These are phyloP conservation scores for Waitea zeae DNA, from an alignment of 1,284 basidiomycete species.

Conservation along the genomic window DNA sequence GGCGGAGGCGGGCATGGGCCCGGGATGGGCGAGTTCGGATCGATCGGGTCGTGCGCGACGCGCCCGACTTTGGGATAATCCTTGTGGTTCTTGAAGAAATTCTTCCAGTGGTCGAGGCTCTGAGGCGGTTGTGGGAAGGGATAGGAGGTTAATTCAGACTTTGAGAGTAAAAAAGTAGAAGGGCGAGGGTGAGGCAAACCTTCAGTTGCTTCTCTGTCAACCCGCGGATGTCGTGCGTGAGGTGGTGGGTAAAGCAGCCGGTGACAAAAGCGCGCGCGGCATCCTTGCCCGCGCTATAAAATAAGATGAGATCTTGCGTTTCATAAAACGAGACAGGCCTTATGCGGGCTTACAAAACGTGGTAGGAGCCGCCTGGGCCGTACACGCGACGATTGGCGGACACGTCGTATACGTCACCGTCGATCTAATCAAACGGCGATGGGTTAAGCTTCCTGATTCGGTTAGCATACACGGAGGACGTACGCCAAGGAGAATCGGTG, in stretches of 20 bases:
- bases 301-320: neutral
- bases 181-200: slow-evolving; percentile 22
- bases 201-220: slow-evolving; percentile 52
- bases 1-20: too few relatives aligned
- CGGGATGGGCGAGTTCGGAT: slow-evolving; percentile 64
- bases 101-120: slow-evolving; percentile 76
- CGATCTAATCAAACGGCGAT: slow-evolving; percentile 39
- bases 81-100: slow-evolving; percentile 71
- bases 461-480: too few relatives aligned
- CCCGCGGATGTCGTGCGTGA: slow-evolving; percentile 81
- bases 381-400: slow-evolving; percentile 63
- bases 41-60: slow-evolving; percentile 60
- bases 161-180: slow-evolving; percentile 4
- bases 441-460: too few relatives aligned
- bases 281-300: slow-evolving; percentile 64
- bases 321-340: neutral
- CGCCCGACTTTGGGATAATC: slow-evolving; percentile 64
- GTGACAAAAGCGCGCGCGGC: slow-evolving; percentile 84
- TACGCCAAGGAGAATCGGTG: too few relatives aligned
- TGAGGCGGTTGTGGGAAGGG: slow-evolving; percentile 14
- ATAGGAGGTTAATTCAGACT: slow-evolving; percentile 4
- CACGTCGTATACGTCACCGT: slow-evolving; percentile 90
- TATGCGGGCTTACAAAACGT: slow-evolving; percentile 50
- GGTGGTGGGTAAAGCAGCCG: slow-evolving; percentile 80
- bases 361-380: slow-evolving; percentile 78